Base-by-base conservation (phyloP, 2,329 filamentous ascomycete genomes). In the Fusarium verticillioides region DNA sequence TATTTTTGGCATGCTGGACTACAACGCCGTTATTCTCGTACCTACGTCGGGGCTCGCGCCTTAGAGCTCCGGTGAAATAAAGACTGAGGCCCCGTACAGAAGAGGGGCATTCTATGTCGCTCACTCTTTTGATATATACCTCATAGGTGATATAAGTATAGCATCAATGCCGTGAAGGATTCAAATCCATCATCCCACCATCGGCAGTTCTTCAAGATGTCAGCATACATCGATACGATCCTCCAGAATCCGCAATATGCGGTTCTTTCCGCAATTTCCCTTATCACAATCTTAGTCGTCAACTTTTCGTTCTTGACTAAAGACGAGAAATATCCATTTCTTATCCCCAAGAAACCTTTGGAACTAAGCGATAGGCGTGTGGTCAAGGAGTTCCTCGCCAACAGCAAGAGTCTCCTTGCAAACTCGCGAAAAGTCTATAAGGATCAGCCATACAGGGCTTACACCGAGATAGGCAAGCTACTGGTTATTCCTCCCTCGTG, bases 1-100 rank as follows among this genome's bases (percentile, higher is more conserved):
- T 18, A 1, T 39, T 54, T 40, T 9, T 13, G 23, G 2, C 19
- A n/a, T 3, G 4, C 7, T 54, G 1, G 3, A 3, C 34, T 28
- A 9, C 3, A 19, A 5, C 10, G 10, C 34, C 7, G 4, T 28
- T 18, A 28, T 53, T 53, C 1, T 19, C 4, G 10, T 13, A 12
- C 19, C 23, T 6, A 9, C 8, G 19, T 40, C 50, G 50, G 50
- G 7, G 3, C 34, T 54, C 50, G 34, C 50, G 5, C n/a, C 5
- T 18, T 18, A 2, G 6, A 30, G 50, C 23, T n/a, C 50, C 50
- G 50, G 7, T 5, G 19, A 13, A 18, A 40, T n/a, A 23, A 23
- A 12, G 4, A n/a, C 12, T 16, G 5, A 13, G 15, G 5, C 23
- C 7, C 9, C 0, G 10, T 19, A n/a, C 23, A 54, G 19, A 54